Conservation (phyloP, 495 filamentous ascomycete genomes). For the Chaetomium cochliodes region DNA sequence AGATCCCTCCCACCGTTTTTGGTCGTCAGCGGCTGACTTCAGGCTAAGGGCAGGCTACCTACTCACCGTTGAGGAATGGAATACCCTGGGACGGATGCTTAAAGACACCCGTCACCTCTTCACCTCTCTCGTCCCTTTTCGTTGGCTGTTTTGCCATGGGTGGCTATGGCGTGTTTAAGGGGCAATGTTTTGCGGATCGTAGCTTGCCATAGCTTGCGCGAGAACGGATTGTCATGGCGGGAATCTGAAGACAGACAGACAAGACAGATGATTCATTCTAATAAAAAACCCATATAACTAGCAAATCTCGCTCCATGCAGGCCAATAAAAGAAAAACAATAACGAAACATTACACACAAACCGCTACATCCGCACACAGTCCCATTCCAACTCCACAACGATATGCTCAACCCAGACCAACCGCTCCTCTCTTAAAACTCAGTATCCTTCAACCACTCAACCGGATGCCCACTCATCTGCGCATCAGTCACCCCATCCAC, state of each 20-base stretch:
- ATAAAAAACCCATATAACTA: background rate
- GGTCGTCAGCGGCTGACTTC: too few relatives aligned
- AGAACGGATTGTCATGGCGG: background rate
- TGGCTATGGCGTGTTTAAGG: too few relatives aligned
- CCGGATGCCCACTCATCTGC: slow-evolving; percentile 19
- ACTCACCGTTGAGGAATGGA: too few relatives aligned
- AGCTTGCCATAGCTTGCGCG: too few relatives aligned
- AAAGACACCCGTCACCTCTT: too few relatives aligned
- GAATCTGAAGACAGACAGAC: too few relatives aligned
- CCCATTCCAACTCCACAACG: background rate
- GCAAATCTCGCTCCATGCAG: background rate
- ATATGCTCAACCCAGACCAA: background rate
- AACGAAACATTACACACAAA: background rate
- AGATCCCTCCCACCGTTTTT: too few relatives aligned
- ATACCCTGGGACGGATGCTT: too few relatives aligned
- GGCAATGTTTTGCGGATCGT: too few relatives aligned
- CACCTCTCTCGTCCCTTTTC: too few relatives aligned
- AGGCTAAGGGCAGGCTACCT: too few relatives aligned
- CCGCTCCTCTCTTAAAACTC: background rate
- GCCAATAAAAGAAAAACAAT: background rate
- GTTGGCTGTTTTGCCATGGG: too few relatives aligned
- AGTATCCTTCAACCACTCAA: slow-evolving; percentile 20
- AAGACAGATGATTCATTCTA: background rate
- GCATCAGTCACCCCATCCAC: slow-evolving; percentile 10
- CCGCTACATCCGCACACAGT: background rate